Evolutionary conservation across 1,284 basidiomycete species (phyloP).

Genomic region (Sphaerobolus stellatus): DNA sequence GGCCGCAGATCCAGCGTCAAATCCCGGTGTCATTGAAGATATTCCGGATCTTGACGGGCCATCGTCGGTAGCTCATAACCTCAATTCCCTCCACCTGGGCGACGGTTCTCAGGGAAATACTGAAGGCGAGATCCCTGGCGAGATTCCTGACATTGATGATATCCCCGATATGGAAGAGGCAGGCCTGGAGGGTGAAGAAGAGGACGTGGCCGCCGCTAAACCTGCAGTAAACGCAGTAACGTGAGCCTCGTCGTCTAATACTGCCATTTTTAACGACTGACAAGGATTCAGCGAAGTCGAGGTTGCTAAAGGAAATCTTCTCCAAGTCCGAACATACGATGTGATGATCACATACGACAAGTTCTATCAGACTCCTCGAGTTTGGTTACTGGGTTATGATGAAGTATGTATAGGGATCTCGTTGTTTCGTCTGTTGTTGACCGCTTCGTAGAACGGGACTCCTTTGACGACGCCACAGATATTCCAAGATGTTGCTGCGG

Average conservation of each 20-base stretch:
- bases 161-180: constrained; percentile 93
- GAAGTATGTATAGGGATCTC: constrained; percentile 56
- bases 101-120: constrained; percentile 1
- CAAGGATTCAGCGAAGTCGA: constrained; percentile 50
- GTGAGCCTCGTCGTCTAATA: constrained; percentile 28
- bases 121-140: constrained; percentile 3
- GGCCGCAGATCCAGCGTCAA: constrained; percentile 45
- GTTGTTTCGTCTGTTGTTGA: constrained; percentile 3
- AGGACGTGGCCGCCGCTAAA: constrained; percentile 83
- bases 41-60: constrained; percentile 74
- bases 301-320: constrained; percentile 74
- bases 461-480: constrained; percentile 88
- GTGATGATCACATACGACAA: constrained; percentile 99
- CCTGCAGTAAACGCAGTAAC: constrained; percentile 43
- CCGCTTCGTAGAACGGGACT: constrained; percentile 65
- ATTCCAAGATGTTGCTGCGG: constrained; percentile 96
- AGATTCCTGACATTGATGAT: constrained; percentile 80
- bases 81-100: constrained; percentile 6
- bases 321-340: constrained; percentile 97
- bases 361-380: constrained; percentile 94
- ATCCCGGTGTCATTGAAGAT: constrained; percentile 69
- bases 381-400: constrained; percentile 94
- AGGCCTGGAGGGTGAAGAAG: constrained; percentile 66
- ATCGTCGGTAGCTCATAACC: constrained; percentile 11
- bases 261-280: not conserved